Base-by-base conservation (phyloP, 345 rosid genomes). In the Hibiscus mutabilis region DNA sequence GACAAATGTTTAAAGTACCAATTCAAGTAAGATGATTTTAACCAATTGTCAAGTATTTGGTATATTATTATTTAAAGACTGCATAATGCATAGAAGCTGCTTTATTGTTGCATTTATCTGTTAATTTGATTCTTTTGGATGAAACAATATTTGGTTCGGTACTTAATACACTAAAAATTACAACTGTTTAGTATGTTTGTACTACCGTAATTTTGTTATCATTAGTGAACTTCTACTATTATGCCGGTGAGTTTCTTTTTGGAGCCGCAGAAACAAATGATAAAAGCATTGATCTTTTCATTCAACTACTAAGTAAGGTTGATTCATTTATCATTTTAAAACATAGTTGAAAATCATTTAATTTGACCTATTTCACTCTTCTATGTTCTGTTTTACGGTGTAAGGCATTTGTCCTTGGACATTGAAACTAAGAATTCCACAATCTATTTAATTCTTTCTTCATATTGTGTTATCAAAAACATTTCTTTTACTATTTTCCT, bases 1-100 rank as follows among this genome's bases (percentile, higher is more conserved):
- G 97, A 51, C 99, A 95, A 78, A 90, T 91, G 97, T 95, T 95
- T 83, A 95, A 91, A 95, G 82, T 95, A 64, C 99, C 99, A 58
- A 91, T 95, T 78, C 99, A 95, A 83, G 98, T 94, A 83, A 82
- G 81, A 51, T 61, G 49, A 4, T 55, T 66, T 31, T 46, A 25
- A 71, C 6, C 6, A 71, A 1, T 58, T 35, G 49, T 37, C 18
- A 70, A 22, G 19, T 33, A 25, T n/a, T 27, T 33, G 31, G 61
- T 18, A 19, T 47, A 46, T 66, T 25, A 47, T 8, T 8, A 15
- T 25, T 25, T 66, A 27, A 25, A 47, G 24, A n/a, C 61, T 52
- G 47, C 60, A 31, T 29, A 3, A 68, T 13, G 60, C 31, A 8
- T 53, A 66, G 33, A 71, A 66, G 40, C 21, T 66, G 37, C 37